Percentiles rank a stretch among this genome's conserved stretches.
These are phyloP conservation scores for Fomitopsis schrenkii DNA, from an alignment of 1,284 basidiomycete species.

Conservation along the genomic window DNA sequence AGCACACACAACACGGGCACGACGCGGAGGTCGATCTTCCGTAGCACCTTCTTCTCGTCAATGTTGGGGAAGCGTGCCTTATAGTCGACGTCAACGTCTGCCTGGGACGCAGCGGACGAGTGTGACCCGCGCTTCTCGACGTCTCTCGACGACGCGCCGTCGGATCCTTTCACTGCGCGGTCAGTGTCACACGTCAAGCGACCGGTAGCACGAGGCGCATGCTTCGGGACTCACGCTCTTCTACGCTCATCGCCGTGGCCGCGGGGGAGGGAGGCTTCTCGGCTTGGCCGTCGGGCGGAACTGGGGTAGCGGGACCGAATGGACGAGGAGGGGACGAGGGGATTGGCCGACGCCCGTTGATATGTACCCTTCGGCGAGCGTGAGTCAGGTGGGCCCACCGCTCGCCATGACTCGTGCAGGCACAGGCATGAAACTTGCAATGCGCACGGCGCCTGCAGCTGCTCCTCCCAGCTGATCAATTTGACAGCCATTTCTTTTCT, in stretches of 20 bases:
- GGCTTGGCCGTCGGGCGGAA: constrained; percentile 1
- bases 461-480: background rate
- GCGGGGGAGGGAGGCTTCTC: background rate
- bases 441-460: background rate
- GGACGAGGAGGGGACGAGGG: background rate
- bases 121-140: constrained; percentile 3
- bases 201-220: background rate
- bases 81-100: constrained; percentile 3
- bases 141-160: background rate
- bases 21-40: constrained; percentile 17
- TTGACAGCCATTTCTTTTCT: background rate
- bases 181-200: background rate
- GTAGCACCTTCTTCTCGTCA: constrained; percentile 13
- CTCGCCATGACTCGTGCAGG: background rate
- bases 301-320: background rate
- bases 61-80: constrained; percentile 8
- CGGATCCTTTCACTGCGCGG: constrained; percentile 1
- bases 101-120: background rate
- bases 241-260: background rate
- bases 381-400: background rate
- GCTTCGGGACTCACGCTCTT: background rate
- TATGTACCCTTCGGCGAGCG: background rate
- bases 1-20: constrained; percentile 15
- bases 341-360: background rate
- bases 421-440: background rate